Conservation (phyloP, 2,329 filamentous ascomycete species). For the Talaromyces funiculosus region DNA sequence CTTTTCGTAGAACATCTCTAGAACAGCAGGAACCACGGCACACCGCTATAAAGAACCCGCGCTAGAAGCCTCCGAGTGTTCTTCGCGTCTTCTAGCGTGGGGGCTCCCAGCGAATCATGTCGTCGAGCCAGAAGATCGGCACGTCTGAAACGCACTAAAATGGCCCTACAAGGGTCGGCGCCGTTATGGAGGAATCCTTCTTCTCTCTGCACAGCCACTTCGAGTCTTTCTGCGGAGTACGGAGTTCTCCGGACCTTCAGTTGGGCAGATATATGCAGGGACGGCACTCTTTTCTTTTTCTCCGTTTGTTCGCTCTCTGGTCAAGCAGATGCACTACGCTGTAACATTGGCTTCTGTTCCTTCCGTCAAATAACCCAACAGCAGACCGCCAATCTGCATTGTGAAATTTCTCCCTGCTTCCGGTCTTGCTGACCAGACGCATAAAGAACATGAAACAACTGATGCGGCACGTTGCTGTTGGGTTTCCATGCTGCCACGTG, state of each 20-base stretch:
- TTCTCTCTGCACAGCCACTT: background rate
- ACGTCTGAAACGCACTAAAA: slow-evolving; percentile 6
- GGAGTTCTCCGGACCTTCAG: background rate
- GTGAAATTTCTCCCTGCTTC: background rate
- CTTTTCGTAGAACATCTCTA: background rate
- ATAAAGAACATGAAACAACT: background rate
- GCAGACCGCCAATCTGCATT: background rate
- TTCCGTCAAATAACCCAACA: background rate
- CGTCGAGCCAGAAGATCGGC: background rate
- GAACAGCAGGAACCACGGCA: background rate
- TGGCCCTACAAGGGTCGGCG: background rate
- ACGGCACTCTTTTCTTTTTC: background rate
- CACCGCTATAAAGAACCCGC: background rate
- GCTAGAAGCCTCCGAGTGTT: slow-evolving; percentile 1
- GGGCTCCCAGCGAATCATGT: background rate
- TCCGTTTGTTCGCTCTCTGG: background rate
- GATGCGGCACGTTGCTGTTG: background rate
- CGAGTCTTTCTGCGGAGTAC: background rate
- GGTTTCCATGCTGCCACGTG: background rate
- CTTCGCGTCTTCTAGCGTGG: slow-evolving; percentile 4
- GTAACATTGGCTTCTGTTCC: background rate
- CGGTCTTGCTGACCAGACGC: background rate
- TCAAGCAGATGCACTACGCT: background rate
- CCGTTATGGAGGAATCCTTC: too few relatives aligned
- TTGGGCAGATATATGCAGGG: background rate